These are phyloP conservation scores for Colletotrichum tropicale DNA, from an alignment of 2,329 filamentous ascomycete genomes.

Conservation along the genomic window DNA sequence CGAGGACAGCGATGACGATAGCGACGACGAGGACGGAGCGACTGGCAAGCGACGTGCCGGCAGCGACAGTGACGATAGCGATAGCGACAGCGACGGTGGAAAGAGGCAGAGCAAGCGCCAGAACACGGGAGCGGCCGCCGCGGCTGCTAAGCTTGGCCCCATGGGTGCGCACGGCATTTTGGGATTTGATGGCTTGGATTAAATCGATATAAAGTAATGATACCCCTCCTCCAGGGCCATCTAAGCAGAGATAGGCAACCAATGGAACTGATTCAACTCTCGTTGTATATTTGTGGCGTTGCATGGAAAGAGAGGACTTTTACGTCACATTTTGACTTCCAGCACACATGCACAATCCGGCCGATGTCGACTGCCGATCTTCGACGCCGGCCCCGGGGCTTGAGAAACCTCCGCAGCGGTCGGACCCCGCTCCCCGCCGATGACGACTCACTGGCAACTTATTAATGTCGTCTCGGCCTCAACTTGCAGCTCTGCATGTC, in stretches of 20 bases:
- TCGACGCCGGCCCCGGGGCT: background rate
- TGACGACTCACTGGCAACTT: conserved; percentile 1
- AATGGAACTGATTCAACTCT: background rate
- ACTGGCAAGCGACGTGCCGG: conserved; percentile 51
- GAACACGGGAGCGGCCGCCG: conserved; percentile 41
- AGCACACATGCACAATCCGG: background rate
- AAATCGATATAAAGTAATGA: conserved; percentile 17
- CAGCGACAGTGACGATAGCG: conserved; percentile 49
- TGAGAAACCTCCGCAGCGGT: background rate
- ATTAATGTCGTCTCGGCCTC: background rate
- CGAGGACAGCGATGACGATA: conserved; percentile 46
- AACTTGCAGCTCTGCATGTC: background rate
- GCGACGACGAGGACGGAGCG: conserved; percentile 46
- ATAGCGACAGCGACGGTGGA: conserved; percentile 49
- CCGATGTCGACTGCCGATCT: background rate
- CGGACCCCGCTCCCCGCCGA: conserved; percentile 17
- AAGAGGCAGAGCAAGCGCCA: conserved; percentile 51
- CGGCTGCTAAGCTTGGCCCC: conserved; percentile 50
- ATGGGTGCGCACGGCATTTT: conserved; percentile 58
- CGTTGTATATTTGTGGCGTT: background rate
- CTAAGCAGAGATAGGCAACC: background rate
- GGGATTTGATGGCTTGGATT: conserved; percentile 54
- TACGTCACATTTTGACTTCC: background rate
- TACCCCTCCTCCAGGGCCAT: conserved; percentile 15
- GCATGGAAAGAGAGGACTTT: background rate